Conservation (phyloP, 257 asterid species). For the Solanum ossicruentum region DNA sequence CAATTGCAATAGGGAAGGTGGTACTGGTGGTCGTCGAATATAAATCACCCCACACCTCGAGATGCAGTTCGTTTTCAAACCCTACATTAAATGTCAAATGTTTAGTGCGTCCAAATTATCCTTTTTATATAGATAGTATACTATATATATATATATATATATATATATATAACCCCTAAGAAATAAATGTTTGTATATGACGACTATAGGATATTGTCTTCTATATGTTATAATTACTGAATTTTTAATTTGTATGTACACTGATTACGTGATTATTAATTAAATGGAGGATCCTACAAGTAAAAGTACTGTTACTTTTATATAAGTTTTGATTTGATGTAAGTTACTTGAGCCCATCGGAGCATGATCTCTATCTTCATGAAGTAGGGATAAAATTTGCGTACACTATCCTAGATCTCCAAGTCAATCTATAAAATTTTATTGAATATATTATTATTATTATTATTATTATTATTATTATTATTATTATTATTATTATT, state of each 20-base stretch:
- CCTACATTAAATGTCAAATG: too few species aligned
- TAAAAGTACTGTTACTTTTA: too few species aligned
- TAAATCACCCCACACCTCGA: not conserved
- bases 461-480: too few species aligned
- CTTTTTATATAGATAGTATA: not conserved
- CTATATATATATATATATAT: too few species aligned
- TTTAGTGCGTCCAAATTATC: not conserved
- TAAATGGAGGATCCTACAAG: too few species aligned
- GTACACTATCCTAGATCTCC: too few species aligned
- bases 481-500: too few species aligned
- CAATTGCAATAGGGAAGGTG: constrained; percentile 6
- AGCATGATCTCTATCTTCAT: not conserved
- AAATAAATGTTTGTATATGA: not conserved
- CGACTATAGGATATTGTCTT: not conserved
- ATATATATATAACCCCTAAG: not conserved
- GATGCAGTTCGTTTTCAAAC: not conserved
- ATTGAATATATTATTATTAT: too few species aligned
- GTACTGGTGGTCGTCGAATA: not conserved
- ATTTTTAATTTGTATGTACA: not conserved
- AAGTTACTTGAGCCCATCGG: not conserved
- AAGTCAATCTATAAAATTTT: too few species aligned
- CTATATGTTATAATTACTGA: not conserved
- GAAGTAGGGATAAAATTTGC: too few species aligned
- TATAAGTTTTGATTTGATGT: too few species aligned
- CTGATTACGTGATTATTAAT: too few species aligned